Percentiles rank a stretch among this genome's conserved stretches.
These are phyloP conservation scores for Ceratobasidium sp. DNA, from an alignment of 1,284 basidiomycete genomes.

Conservation along the genomic window DNA sequence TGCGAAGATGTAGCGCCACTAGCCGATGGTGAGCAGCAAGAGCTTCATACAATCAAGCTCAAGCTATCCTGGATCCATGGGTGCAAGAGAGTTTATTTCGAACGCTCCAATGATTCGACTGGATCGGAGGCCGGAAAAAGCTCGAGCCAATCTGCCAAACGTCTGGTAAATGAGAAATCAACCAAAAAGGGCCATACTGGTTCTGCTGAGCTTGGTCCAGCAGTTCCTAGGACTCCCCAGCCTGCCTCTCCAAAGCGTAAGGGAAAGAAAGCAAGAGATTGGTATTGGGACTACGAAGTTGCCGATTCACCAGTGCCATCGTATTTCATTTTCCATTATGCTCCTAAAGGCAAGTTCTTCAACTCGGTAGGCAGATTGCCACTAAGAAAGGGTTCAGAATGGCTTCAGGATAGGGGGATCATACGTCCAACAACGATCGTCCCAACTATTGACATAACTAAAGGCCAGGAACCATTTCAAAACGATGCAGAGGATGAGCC, in stretches of 20 bases:
- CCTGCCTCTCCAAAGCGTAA: background rate
- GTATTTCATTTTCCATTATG: background rate
- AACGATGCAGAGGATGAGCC: background rate
- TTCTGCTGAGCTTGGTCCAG: background rate
- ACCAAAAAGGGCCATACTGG: background rate
- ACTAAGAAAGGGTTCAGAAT: no score
- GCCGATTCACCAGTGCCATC: background rate
- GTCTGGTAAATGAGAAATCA: background rate
- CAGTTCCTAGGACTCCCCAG: background rate
- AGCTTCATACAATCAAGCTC: background rate
- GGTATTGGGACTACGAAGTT: background rate
- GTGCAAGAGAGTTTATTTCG: background rate
- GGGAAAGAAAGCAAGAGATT: background rate
- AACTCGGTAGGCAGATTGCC: no score
- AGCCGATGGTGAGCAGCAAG: background rate
- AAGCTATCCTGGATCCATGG: background rate
- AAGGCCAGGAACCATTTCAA: background rate
- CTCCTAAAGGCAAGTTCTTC: background rate
- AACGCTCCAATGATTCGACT: background rate
- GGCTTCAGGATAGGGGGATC: background rate
- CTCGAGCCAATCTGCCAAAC: background rate
- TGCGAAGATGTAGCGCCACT: background rate
- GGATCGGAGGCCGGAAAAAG: no score
- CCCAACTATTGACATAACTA: background rate
- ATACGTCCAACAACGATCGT: background rate